Evolutionary conservation across 2,329 filamentous ascomycete species (phyloP), one percentile per base, ranked within the genome.

Genomic region (Boeremia exigua): DNA sequence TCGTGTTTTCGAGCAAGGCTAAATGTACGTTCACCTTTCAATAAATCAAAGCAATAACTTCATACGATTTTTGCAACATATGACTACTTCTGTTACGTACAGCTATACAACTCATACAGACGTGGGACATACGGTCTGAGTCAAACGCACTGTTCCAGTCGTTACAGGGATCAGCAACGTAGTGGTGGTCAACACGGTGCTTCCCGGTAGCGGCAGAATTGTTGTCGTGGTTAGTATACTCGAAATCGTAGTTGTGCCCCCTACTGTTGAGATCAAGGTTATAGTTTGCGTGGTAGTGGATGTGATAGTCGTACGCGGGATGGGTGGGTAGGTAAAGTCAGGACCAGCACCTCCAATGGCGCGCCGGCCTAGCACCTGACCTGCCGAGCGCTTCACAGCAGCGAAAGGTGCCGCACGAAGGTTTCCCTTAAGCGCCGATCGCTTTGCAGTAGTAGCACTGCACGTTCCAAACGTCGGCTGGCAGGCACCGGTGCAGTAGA

Each of bases 381-480:
- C 45, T 8, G 50, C 30, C 5, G 58, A 44, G 29, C 52, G 52
- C 34, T 40, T 48, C 5, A n/a, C 33, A 23, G 52, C 39, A 30
- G 55, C 54, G 19, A 50, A 60, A 51, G 43, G 38, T 27, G 17
- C 62, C 38, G 38, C 56, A 39, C 19, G 49, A 53, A 39, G 56
- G 9, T 47, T 65, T 47, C 39, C 62, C 17, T 55, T 65, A 17
- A 53, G 56, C 17, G 47, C 43, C 14, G 56, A 53, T 39, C 63
- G 65, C n/a, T 60, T 54, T 12, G 70, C 45, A 58, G 68, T 68
- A 30, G 66, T 60, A 12, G 71, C 74, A 17, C 73, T 77, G 51
- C 78, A 80, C n/a, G 65, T 67, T 6, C 75, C 77, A 43, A 75
- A 61, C 40, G 69, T 70, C 3, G 42, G 40, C 36, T 56, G 53